phyloP scores from a whole-genome alignment of 768 basidiomycete genomes.

The Solioccasus polychromus region DNA sequence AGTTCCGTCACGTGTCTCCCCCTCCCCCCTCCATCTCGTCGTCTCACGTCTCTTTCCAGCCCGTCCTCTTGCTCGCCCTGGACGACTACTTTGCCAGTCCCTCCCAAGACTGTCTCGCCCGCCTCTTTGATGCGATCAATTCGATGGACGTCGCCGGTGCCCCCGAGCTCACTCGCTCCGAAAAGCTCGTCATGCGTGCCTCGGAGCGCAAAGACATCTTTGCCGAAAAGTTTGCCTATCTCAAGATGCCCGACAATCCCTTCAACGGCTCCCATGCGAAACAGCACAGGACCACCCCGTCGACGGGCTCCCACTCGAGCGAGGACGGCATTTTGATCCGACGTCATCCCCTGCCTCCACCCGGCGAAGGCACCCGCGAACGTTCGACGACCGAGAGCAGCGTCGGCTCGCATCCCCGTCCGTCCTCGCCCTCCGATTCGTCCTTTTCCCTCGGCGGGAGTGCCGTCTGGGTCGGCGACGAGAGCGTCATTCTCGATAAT shows the following conservation, averaged over 20 bases:
- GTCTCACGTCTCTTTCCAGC: conserved; percentile 49
- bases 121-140: conserved; percentile 91
- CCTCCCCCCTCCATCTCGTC: neutral
- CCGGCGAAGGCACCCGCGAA: conserved; percentile 32
- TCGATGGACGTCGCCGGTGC: conserved; percentile 82
- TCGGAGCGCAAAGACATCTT: conserved; percentile 93
- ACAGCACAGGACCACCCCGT: conserved; percentile 47
- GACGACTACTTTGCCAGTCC: conserved; percentile 93
- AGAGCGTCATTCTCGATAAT: conserved; percentile 51
- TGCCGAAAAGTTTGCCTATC: conserved; percentile 67
- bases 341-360: conserved; percentile 20
- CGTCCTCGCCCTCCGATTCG: conserved; percentile 63
- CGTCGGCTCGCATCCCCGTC: conserved; percentile 32
- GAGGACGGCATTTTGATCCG: conserved; percentile 63
- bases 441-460: conserved; percentile 79
- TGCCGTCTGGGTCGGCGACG: conserved; percentile 83
- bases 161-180: conserved; percentile 73
- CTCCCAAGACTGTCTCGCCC: conserved; percentile 84
- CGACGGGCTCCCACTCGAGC: conserved; percentile 62
- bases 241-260: conserved; percentile 19
- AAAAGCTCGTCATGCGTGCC: conserved; percentile 85
- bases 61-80: conserved; percentile 87
- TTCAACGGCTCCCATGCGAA: conserved; percentile 15
- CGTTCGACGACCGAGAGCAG: conserved; percentile 42
- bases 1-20: conserved; percentile 16